A percentile compares a stretch with the other conserved stretches of the same genome.
phyloP scores from a whole-genome alignment of 345 rosid species.

The Eucalyptus erythrocorys region DNA sequence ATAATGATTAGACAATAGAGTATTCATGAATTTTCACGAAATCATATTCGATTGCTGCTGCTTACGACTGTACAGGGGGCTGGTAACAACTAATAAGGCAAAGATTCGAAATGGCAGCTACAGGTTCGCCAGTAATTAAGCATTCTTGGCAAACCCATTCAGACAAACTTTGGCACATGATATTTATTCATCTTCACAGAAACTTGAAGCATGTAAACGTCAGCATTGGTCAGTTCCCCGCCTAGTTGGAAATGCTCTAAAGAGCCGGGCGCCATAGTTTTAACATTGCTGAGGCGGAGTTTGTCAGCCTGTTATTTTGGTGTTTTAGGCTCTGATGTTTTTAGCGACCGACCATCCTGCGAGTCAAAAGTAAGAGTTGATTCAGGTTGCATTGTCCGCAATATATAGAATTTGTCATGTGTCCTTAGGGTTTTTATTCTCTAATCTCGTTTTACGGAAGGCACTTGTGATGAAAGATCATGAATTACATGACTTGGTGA shows the following conservation, averaged over 20 bases:
- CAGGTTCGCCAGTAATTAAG: background rate
- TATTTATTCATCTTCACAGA: background rate
- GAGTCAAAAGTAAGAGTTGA: background rate
- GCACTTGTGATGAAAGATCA: background rate
- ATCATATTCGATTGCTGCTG: conserved; percentile 2
- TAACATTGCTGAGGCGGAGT: conserved; percentile 25
- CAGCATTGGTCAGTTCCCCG: conserved; percentile 23
- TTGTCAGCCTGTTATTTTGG: conserved; percentile 36
- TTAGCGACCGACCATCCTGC: background rate
- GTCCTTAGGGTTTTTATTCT: conserved; percentile 1
- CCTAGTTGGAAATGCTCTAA: conserved; percentile 66
- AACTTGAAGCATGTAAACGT: background rate
- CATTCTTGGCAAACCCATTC: background rate
- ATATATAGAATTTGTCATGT: background rate
- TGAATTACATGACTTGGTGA: background rate
- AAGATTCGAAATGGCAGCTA: background rate
- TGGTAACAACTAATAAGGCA: conserved; percentile 3
- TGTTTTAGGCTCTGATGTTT: conserved; percentile 29
- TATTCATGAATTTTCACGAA: background rate
- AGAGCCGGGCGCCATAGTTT: conserved; percentile 79
- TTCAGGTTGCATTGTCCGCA: background rate
- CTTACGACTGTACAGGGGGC: conserved; percentile 26
- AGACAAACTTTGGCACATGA: background rate
- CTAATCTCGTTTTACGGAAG: background rate
- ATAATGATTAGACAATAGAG: background rate